Percentiles rank a stretch among this genome's conserved stretches.
Evolutionary conservation across 1,139 yeast genomes (phyloP).

Genomic region (Kurtzmaniella natalensis): DNA sequence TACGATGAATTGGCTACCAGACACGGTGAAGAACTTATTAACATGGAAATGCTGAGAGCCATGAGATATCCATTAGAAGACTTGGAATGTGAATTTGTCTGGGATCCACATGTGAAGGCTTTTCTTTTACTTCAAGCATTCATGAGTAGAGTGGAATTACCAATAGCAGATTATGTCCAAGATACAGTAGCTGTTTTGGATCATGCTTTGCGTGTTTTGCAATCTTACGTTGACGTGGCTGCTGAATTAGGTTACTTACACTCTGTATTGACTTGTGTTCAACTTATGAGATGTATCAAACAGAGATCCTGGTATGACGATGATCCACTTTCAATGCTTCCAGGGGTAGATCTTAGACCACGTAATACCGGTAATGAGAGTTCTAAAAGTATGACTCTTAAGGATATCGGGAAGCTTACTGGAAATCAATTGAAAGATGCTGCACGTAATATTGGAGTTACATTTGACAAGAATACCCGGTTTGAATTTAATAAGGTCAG

Average conservation of each 20-base stretch:
- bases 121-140: slow-evolving; percentile 83
- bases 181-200: slow-evolving; percentile 92
- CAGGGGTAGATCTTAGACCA: slow-evolving; percentile 4
- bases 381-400: background rate
- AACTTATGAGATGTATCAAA: slow-evolving; percentile 80
- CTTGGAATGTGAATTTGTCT: slow-evolving; percentile 62
- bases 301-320: slow-evolving; percentile 87
- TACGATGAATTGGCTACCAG: slow-evolving; percentile 91
- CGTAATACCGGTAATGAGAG: background rate
- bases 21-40: slow-evolving; percentile 92
- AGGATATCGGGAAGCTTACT: slow-evolving; percentile 5
- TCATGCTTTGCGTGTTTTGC: slow-evolving; percentile 89
- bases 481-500: slow-evolving; percentile 41
- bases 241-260: slow-evolving; percentile 74
- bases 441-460: slow-evolving; percentile 14
- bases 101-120: slow-evolving; percentile 96
- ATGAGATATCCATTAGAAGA: slow-evolving; percentile 75
- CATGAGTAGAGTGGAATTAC: slow-evolving; percentile 77
- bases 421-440: slow-evolving; percentile 1
- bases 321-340: slow-evolving; percentile 46
- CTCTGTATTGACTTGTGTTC: slow-evolving; percentile 57
- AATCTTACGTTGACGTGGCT: slow-evolving; percentile 87
- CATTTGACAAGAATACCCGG: slow-evolving; percentile 14
- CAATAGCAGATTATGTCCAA: slow-evolving; percentile 92
- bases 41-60: slow-evolving; percentile 81